Percentiles rank a stretch among this genome's conserved stretches.
These are phyloP conservation scores for Leccinum subrobustum DNA, from an alignment of 1,284 basidiomycete species.

Conservation along the genomic window DNA sequence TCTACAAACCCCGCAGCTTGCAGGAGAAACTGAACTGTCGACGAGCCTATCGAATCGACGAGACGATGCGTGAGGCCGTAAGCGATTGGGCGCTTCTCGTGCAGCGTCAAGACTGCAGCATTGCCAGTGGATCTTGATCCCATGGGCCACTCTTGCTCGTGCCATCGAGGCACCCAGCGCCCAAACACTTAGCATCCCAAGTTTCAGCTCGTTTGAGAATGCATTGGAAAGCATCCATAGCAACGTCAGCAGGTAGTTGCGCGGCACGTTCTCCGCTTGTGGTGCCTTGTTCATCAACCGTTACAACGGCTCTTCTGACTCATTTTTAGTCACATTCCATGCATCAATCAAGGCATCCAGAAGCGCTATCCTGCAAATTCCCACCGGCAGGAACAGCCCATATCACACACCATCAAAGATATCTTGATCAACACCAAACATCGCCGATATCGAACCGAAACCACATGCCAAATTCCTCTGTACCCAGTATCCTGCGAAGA, in stretches of 20 bases:
- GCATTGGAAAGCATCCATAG: background rate
- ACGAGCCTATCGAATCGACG: background rate
- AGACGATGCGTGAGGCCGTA: background rate
- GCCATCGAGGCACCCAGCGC: too few species aligned
- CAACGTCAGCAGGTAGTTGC: too few species aligned
- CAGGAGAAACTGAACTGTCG: background rate
- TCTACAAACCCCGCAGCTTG: background rate
- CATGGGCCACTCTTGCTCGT: too few species aligned
- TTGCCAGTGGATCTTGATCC: too few species aligned
- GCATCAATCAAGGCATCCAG: background rate
- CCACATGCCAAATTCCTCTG: background rate
- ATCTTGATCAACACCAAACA: background rate
- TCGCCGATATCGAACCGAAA: background rate
- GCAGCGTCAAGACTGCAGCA: too few species aligned
- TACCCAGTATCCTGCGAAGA: background rate
- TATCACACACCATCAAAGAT: background rate
- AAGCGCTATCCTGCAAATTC: background rate
- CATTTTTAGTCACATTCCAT: background rate
- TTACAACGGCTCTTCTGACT: background rate
- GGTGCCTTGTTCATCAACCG: background rate
- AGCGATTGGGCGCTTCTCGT: background rate
- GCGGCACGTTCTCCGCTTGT: too few species aligned
- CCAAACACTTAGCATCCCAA: background rate
- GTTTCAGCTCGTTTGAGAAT: background rate
- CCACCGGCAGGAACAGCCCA: background rate